phyloP scores from a whole-genome alignment of 2,329 filamentous ascomycete species.

The Xylaria sp. region DNA sequence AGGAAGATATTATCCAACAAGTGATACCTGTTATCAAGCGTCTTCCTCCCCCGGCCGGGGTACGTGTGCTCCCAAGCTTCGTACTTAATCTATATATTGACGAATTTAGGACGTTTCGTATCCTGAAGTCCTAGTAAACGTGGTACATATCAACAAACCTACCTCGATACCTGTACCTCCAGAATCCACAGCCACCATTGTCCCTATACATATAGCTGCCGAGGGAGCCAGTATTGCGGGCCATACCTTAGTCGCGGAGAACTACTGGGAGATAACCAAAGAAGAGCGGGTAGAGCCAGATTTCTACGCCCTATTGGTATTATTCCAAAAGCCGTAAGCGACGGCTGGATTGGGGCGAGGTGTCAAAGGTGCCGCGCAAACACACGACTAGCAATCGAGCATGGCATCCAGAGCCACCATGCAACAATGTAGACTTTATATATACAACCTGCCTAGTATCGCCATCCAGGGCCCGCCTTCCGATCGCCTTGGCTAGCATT shows the following conservation, averaged over 20 bases:
- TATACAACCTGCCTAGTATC: neutral
- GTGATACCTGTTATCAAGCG: slow-evolving; percentile 5
- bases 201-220: slow-evolving; percentile 1
- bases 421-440: neutral
- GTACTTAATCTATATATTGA: neutral
- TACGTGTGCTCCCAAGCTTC: neutral
- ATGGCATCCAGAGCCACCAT: neutral
- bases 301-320: slow-evolving; percentile 17
- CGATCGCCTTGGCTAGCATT: neutral
- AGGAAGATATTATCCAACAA: slow-evolving; percentile 6
- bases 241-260: neutral
- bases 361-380: neutral
- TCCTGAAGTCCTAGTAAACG: neutral
- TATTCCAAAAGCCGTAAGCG: slow-evolving; percentile 4
- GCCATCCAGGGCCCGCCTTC: neutral
- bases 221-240: slow-evolving; percentile 13
- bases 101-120: neutral
- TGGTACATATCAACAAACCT: slow-evolving; percentile 7
- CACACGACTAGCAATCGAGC: neutral
- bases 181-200: slow-evolving; percentile 4
- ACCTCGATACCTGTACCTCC: slow-evolving; percentile 14
- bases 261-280: slow-evolving; percentile 21
- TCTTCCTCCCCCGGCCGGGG: slow-evolving; percentile 12
- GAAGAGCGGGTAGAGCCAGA: slow-evolving; percentile 18
- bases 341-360: neutral